Conservation (phyloP, 208 protist genomes). For the Leishmania tropica region DNA sequence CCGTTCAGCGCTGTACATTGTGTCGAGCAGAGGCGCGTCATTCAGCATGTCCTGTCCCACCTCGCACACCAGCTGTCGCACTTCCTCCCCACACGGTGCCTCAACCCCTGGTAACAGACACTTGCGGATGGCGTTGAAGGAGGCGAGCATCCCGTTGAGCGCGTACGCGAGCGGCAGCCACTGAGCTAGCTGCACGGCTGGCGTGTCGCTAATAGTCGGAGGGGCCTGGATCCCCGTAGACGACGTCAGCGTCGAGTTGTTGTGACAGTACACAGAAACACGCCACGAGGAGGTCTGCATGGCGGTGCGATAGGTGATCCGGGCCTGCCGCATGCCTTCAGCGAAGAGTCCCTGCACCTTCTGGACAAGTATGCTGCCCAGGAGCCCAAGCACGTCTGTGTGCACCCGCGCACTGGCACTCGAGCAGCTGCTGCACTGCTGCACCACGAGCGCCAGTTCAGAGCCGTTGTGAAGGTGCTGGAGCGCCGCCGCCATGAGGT, state of each 20-base stretch:
- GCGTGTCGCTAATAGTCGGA: conserved; percentile 16
- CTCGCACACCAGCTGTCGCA: conserved; percentile 47
- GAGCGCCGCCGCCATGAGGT: conserved; percentile 42
- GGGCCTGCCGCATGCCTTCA: conserved; percentile 57
- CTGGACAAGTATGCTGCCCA: conserved; percentile 44
- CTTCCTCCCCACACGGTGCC: conserved; percentile 43
- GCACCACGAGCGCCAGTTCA: conserved; percentile 74
- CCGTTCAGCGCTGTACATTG: conserved; percentile 59
- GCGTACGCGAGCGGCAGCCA: conserved; percentile 85
- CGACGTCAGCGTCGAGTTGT: conserved; percentile 14
- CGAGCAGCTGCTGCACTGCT: conserved; percentile 63
- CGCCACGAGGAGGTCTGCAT: conserved; percentile 71
- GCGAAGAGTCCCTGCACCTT: conserved; percentile 66
- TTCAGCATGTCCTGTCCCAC: conserved; percentile 63
- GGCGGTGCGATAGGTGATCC: conserved; percentile 54
- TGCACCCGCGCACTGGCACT: conserved; percentile 42
- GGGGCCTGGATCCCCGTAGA: conserved; percentile 12
- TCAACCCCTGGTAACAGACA: conserved; percentile 65
- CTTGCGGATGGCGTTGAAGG: conserved; percentile 80
- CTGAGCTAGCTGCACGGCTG: conserved; percentile 49
- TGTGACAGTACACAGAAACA: conserved; percentile 25
- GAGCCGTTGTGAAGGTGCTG: conserved; percentile 67
- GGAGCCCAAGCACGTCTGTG: conserved; percentile 53
- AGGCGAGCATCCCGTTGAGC: conserved; percentile 73
- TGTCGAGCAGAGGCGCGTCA: conserved; percentile 55